phyloP scores from a whole-genome alignment of 2,329 filamentous ascomycete species.

The Talaromyces sp. region DNA sequence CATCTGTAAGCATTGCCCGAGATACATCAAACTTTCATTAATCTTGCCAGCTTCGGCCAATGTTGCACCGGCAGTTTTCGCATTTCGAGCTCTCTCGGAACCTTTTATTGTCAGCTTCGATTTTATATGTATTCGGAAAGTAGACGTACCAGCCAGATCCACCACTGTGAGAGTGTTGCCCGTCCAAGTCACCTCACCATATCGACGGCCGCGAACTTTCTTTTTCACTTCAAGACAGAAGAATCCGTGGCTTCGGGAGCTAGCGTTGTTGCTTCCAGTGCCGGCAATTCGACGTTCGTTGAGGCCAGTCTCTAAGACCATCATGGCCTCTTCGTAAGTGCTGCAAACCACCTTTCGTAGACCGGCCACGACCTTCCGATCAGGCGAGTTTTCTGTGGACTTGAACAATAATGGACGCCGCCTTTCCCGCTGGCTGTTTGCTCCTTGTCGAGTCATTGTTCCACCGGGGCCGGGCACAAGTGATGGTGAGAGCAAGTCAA shows the following conservation, averaged over 20 bases:
- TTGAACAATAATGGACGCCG: conserved; percentile 89
- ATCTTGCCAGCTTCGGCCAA: conserved; percentile 96
- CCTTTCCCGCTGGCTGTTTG: conserved; percentile 58
- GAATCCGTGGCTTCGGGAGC: conserved; percentile 90
- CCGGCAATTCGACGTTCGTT: conserved; percentile 82
- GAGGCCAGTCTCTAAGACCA: conserved; percentile 83
- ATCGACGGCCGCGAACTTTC: conserved; percentile 47
- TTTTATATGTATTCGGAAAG: not conserved
- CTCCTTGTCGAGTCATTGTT: conserved; percentile 36
- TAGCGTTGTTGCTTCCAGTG: conserved; percentile 88
- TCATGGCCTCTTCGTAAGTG: conserved; percentile 73
- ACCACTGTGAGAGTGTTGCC: conserved; percentile 80
- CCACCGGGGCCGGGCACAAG: conserved; percentile 35
- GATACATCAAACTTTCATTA: conserved; percentile 96
- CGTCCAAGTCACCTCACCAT: conserved; percentile 59
- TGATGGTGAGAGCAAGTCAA: conserved; percentile 70
- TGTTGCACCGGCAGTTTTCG: conserved; percentile 88
- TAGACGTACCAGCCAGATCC: conserved; percentile 67
- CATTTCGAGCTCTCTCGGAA: conserved; percentile 85
- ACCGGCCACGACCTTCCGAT: conserved; percentile 91
- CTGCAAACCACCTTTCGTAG: conserved; percentile 84
- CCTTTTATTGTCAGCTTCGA: conserved; percentile 28
- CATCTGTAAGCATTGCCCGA: conserved; percentile 94
- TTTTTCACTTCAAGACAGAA: conserved; percentile 95
- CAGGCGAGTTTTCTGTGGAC: conserved; percentile 76